Conservation (phyloP, 2,329 filamentous ascomycete genomes). For the Monosporascus sp. region DNA sequence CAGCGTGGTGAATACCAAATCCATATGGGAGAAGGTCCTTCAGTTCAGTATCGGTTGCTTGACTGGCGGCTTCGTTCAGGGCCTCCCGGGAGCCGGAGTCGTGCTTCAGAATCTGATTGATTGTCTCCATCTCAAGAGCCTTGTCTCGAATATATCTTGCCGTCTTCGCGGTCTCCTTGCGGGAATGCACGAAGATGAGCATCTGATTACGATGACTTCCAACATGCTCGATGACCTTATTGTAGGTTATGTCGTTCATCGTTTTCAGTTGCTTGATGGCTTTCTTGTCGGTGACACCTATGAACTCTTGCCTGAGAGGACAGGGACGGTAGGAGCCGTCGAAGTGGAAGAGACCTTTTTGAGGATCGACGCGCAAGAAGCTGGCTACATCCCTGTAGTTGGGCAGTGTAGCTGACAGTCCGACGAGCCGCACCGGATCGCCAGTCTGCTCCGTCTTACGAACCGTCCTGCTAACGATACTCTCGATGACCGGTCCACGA, state of each 20-base stretch:
- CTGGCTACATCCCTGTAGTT: slow-evolving; percentile 96
- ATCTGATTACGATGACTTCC: slow-evolving; percentile 92
- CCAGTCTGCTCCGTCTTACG: slow-evolving; percentile 90
- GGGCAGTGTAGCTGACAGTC: slow-evolving; percentile 88
- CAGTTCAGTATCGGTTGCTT: slow-evolving; percentile 77
- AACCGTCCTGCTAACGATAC: slow-evolving; percentile 92
- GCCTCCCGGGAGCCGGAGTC: slow-evolving; percentile 91
- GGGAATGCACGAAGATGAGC: slow-evolving; percentile 97
- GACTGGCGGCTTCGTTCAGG: slow-evolving; percentile 75
- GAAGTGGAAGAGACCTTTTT: slow-evolving; percentile 90
- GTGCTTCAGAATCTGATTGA: slow-evolving; percentile 88
- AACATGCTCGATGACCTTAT: slow-evolving; percentile 93
- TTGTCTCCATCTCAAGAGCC: slow-evolving; percentile 93
- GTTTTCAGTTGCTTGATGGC: slow-evolving; percentile 98
- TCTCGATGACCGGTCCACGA: slow-evolving; percentile 92
- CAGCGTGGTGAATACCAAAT: slow-evolving; percentile 96
- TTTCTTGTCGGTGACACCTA: slow-evolving; percentile 95
- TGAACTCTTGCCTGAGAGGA: slow-evolving; percentile 92
- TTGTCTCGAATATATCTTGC: slow-evolving; percentile 95
- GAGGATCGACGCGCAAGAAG: slow-evolving; percentile 83
- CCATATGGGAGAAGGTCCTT: slow-evolving; percentile 95
- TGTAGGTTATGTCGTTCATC: slow-evolving; percentile 99
- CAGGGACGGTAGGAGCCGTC: slow-evolving; percentile 92
- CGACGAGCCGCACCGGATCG: slow-evolving; percentile 85
- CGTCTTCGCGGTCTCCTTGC: slow-evolving; percentile 97